phyloP scores from a whole-genome alignment of 2,329 filamentous ascomycete genomes.

The Neonectria coccinea region DNA sequence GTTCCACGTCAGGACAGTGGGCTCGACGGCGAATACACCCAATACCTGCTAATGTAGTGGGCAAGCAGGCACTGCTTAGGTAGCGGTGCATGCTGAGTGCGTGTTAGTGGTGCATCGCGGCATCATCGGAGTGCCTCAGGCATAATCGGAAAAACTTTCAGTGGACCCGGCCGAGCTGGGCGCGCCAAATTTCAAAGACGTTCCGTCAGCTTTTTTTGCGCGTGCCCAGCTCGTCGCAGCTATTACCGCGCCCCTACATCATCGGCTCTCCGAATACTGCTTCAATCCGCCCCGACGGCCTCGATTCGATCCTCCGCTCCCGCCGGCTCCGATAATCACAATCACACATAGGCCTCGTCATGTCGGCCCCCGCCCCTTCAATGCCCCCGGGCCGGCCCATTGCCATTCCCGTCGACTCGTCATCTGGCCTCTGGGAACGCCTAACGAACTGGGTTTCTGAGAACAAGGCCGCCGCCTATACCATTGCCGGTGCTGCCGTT shows the following conservation, averaged over 20 bases:
- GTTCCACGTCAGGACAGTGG: constrained; percentile 22
- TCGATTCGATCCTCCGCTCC: constrained; percentile 42
- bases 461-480: constrained; percentile 96
- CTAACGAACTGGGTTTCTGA: constrained; percentile 92
- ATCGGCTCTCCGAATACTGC: constrained; percentile 46
- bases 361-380: constrained; percentile 62
- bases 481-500: constrained; percentile 92
- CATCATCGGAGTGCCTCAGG: constrained; percentile 39
- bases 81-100: constrained; percentile 10
- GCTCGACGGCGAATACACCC: neutral
- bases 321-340: constrained; percentile 40
- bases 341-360: constrained; percentile 47
- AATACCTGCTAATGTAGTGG: neutral
- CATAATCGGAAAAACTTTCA: constrained; percentile 48
- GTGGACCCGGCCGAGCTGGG: constrained; percentile 40
- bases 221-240: constrained; percentile 49
- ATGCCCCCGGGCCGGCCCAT: constrained; percentile 59
- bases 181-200: constrained; percentile 48
- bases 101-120: constrained; percentile 16
- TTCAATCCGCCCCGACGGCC: constrained; percentile 43
- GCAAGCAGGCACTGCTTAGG: neutral
- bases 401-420: constrained; percentile 63
- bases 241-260: constrained; percentile 50
- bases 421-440: constrained; percentile 86
- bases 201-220: constrained; percentile 51